A percentile compares a stretch with the other conserved stretches of the same genome.
Evolutionary conservation across 352 stramenopile species (phyloP).

Genomic region (Globisporangium yorkense): DNA sequence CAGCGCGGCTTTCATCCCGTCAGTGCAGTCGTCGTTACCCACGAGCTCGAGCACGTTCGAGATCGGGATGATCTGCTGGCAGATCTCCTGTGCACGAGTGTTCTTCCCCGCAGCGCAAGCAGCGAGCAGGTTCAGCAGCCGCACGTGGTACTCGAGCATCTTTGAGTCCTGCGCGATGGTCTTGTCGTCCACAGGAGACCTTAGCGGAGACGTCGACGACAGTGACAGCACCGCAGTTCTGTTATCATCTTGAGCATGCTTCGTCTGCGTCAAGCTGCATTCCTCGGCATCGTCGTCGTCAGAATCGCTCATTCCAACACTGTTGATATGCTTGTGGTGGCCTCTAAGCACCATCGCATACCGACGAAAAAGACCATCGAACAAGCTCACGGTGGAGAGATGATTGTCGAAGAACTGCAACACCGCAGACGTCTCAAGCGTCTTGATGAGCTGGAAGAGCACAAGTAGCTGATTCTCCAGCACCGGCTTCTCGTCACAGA

Average conservation of each 20-base stretch:
- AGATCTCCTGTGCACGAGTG: slow-evolving; percentile 55
- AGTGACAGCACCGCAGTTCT: background rate
- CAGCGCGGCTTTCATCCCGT: slow-evolving; percentile 42
- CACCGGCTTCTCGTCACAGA: slow-evolving; percentile 51
- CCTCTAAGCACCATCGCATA: slow-evolving; percentile 14
- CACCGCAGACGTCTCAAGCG: slow-evolving; percentile 37
- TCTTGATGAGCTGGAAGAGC: slow-evolving; percentile 65
- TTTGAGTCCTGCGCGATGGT: slow-evolving; percentile 16
- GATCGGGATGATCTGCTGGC: slow-evolving; percentile 56
- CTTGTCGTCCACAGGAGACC: slow-evolving; percentile 14
- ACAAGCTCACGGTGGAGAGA: slow-evolving; percentile 14
- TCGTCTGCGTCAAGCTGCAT: background rate
- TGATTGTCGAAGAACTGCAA: slow-evolving; percentile 55
- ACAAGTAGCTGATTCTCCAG: slow-evolving; percentile 65
- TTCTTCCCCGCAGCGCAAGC: slow-evolving; percentile 58
- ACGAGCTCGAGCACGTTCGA: slow-evolving; percentile 34
- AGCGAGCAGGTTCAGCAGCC: slow-evolving; percentile 54
- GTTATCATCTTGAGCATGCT: background rate
- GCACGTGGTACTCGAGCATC: slow-evolving; percentile 48
- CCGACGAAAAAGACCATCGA: slow-evolving; percentile 27
- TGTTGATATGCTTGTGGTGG: slow-evolving; percentile 3
- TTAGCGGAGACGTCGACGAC: slow-evolving; percentile 2
- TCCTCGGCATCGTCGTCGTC: background rate
- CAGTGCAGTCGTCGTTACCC: slow-evolving; percentile 28
- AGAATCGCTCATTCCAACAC: background rate